Evolutionary conservation across 306 rosid species (phyloP).

Genomic region (Castanopsis chinensis): DNA sequence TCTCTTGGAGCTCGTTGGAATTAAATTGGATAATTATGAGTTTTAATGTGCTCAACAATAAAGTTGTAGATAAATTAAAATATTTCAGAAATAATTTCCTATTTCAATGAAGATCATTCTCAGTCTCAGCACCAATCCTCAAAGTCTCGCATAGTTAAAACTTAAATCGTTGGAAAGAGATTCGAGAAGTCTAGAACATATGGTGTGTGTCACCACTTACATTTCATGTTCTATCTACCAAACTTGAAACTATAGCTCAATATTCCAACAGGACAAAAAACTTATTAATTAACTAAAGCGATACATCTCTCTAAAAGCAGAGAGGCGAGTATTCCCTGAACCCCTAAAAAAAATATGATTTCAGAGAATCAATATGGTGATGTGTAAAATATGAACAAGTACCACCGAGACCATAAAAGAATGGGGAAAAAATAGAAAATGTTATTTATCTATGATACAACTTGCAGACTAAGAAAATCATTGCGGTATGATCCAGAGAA

Average conservation of each 20-base stretch:
- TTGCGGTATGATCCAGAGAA: constrained; percentile 15
- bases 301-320: constrained; percentile 23
- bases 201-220: neutral
- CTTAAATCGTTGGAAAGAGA: too few relatives aligned
- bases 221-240: neutral
- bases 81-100: too few relatives aligned
- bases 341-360: constrained; percentile 86
- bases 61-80: too few relatives aligned
- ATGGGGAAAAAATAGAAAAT: constrained; percentile 1
- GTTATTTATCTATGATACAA: constrained; percentile 46
- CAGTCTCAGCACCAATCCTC: too few relatives aligned
- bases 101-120: too few relatives aligned
- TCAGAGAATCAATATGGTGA: constrained; percentile 49
- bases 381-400: constrained; percentile 12
- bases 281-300: constrained; percentile 22
- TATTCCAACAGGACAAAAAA: constrained; percentile 12
- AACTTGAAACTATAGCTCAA: neutral
- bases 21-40: too few relatives aligned
- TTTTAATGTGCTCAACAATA: too few relatives aligned
- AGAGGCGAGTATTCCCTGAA: constrained; percentile 53
- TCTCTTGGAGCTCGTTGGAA: too few relatives aligned
- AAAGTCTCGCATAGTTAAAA: too few relatives aligned
- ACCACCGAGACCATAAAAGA: constrained; percentile 23
- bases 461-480: constrained; percentile 36
- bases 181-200: neutral